Evolutionary conservation across 192 early-diverging fungal species (phyloP).

Genomic region (Geranomyces variabilis): DNA sequence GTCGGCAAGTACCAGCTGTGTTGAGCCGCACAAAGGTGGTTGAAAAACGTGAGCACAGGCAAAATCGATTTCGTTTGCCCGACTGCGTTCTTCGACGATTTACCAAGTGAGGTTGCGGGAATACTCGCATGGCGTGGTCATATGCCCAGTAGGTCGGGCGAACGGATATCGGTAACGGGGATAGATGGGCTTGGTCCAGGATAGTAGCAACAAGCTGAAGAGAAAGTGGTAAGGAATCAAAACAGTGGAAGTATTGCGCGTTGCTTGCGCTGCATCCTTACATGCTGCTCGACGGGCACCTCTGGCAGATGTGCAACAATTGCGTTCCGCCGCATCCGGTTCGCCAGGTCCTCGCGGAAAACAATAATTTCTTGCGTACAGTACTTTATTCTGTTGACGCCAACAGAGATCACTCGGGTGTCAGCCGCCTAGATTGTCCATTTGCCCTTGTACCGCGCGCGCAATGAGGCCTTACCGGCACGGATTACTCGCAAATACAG

Average conservation of each 20-base stretch:
- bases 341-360: conserved; percentile 84
- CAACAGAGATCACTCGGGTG: no score
- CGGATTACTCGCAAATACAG: conserved; percentile 80
- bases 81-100: conserved; percentile 28
- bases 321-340: conserved; percentile 74
- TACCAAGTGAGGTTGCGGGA: conserved; percentile 86
- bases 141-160: conserved; percentile 79
- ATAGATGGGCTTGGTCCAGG: conserved; percentile 82
- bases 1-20: conserved; percentile 82
- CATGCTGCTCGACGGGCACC: conserved; percentile 19
- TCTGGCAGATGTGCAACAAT: conserved; percentile 60
- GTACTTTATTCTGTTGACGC: conserved; percentile 74
- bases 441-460: no score
- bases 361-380: conserved; percentile 90
- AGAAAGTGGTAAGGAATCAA: background rate
- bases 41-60: background rate
- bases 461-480: conserved; percentile 65
- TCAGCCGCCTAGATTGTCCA: no score
- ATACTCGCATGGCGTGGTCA: conserved; percentile 83
- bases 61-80: background rate
- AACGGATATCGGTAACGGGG: conserved; percentile 76
- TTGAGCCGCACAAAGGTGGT: background rate
- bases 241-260: conserved; percentile 6
- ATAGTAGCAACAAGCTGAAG: conserved; percentile 77
- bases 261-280: background rate